phyloP scores from a whole-genome alignment of 768 basidiomycete species.

The Tricholoma saponaceum region DNA sequence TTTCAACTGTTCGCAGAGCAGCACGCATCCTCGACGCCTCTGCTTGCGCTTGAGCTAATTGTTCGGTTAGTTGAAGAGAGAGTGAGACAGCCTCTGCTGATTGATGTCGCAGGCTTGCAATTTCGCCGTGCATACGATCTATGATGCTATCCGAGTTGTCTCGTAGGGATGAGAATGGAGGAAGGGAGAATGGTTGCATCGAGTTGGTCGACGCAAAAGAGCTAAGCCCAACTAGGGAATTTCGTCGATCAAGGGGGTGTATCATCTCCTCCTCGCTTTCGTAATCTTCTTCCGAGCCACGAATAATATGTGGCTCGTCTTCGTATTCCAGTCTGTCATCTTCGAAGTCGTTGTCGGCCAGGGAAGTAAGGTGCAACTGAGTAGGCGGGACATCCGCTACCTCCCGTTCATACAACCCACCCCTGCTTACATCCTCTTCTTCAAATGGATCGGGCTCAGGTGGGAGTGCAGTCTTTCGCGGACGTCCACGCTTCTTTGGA shows the following conservation, averaged over 20 bases:
- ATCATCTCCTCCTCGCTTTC: constrained; percentile 69
- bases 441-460: constrained; percentile 8
- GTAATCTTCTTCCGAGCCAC: constrained; percentile 48
- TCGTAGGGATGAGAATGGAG: constrained; percentile 37
- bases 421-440: constrained; percentile 18
- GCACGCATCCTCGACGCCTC: constrained; percentile 55
- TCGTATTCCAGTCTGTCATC: constrained; percentile 14
- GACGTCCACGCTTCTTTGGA: constrained; percentile 38
- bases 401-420: constrained; percentile 1
- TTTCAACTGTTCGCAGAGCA: constrained; percentile 51
- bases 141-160: constrained; percentile 39
- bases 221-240: constrained; percentile 33
- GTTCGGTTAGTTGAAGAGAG: constrained; percentile 62
- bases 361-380: not conserved
- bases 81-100: constrained; percentile 65
- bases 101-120: constrained; percentile 59
- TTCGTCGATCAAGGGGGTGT: constrained; percentile 40
- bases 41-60: constrained; percentile 61
- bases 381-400: not conserved
- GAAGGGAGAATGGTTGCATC: constrained; percentile 34
- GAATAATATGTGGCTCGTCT: constrained; percentile 13
- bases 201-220: constrained; percentile 26
- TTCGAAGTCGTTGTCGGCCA: not conserved
- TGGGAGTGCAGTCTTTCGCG: constrained; percentile 23
- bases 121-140: constrained; percentile 64